Evolutionary conservation across 257 asterid genomes (phyloP).

Genomic region (Prunella vulgaris): DNA sequence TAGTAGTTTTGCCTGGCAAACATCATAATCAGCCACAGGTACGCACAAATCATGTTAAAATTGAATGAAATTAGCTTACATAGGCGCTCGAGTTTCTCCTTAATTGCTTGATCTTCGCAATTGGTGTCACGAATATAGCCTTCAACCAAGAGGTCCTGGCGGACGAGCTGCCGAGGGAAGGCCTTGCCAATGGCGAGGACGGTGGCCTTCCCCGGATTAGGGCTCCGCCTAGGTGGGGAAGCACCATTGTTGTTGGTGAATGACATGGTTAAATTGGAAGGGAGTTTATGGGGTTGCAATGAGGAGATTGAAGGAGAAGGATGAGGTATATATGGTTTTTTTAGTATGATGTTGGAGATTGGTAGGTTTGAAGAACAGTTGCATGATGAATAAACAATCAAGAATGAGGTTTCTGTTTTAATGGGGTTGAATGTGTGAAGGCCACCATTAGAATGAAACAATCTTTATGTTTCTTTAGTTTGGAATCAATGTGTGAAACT

Average conservation of each 20-base stretch:
- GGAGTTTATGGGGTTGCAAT: neutral
- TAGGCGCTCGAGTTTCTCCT: constrained; percentile 77
- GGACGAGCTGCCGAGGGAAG: constrained; percentile 76
- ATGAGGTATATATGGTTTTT: constrained; percentile 32
- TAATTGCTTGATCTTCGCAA: constrained; percentile 57
- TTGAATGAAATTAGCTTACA: constrained; percentile 37
- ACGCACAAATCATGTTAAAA: too few species aligned
- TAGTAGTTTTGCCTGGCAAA: constrained; percentile 74
- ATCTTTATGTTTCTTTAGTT: constrained; percentile 23
- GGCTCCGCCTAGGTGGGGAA: constrained; percentile 24
- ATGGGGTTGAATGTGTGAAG: constrained; percentile 24
- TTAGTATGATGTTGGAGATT: constrained; percentile 45
- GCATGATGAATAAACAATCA: constrained; percentile 50
- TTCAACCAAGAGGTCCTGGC: constrained; percentile 78
- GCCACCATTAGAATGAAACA: constrained; percentile 20
- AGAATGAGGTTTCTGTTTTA: neutral
- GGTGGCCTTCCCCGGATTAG: constrained; percentile 78
- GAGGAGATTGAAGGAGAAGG: constrained; percentile 15
- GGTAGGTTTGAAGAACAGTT: constrained; percentile 39
- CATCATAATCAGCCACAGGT: neutral
- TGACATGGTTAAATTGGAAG: constrained; percentile 38
- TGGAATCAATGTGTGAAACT: neutral
- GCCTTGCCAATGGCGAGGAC: constrained; percentile 82
- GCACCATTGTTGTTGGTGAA: constrained; percentile 20
- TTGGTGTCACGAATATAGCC: constrained; percentile 84